Evolutionary conservation across 805 yeast genomes (phyloP), one percentile per base, ranked within the genome.

Genomic region (Saccharomycopsis fermentans): DNA sequence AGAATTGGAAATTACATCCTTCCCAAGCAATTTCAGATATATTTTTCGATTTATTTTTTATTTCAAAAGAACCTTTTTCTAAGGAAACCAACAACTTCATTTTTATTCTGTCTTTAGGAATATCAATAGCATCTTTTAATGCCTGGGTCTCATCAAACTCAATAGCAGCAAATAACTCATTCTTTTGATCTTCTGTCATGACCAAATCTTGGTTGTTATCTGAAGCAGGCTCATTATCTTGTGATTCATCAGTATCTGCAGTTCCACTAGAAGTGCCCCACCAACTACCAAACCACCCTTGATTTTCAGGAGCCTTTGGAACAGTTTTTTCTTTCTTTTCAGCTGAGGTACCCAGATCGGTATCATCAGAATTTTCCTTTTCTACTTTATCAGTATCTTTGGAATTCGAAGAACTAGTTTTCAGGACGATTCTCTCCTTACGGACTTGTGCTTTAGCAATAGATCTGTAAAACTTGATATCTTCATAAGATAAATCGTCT

Each of bases 161-260:
- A 63, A 94, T 91, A 0, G 97, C 96, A 61, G 89, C 96, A 67
- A 90, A 91, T 21, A 94, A 75, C 60, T 95, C 99, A 67, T 89
- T 79, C 62, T 88, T 78, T 67, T 94, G 97, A 64, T 90, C 96
- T 14, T 89, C 96, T 0, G 94, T 81, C 69, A 94, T 79, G 6
- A 75, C 74, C 29, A 83, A 68, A 2, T 68, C 66, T 2, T 67
- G 60, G 1, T 66, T 29, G 2, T 61, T 55, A 2, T 69, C 54
- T 16, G 29, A 43, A 3, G 16, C 11, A 3, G 64, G 52, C 17
- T 62, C 63, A 24, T n/a, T 48, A 52, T 56, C 55, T 24, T 47
- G 58, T 6, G 61, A 52, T 6, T 59, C 61, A 24, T 26, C 19
- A 1, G 58, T 56, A 36, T 53, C 29, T 8, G 39, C 12, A 17